Percentiles rank a stretch among this genome's conserved stretches.
Conservation (phyloP, 768 basidiomycete genomes). For the Infundibulicybe gibba region DNA sequence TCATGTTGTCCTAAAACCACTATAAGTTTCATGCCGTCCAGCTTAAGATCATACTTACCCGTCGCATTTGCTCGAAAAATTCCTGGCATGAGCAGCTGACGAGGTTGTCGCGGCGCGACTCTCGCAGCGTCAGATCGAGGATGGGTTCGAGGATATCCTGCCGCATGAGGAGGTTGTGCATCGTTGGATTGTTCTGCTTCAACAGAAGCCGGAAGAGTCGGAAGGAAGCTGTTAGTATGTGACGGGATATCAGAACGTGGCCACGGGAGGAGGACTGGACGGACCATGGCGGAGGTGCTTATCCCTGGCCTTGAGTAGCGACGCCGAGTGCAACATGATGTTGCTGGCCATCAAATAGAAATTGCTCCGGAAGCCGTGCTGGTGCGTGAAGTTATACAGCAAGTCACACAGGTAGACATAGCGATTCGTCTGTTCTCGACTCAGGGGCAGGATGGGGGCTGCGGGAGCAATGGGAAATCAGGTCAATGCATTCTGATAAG, state of each 20-base stretch:
- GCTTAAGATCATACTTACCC: conserved; percentile 43
- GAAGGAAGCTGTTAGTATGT: conserved; percentile 64
- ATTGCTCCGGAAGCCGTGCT: conserved; percentile 91
- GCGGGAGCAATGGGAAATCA: conserved; percentile 5
- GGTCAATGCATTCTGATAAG: neutral
- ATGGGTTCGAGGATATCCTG: conserved; percentile 82
- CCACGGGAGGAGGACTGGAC: conserved; percentile 21
- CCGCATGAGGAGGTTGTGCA: conserved; percentile 75
- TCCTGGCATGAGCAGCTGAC: conserved; percentile 95
- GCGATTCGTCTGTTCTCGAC: conserved; percentile 77
- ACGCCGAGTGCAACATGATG: conserved; percentile 70
- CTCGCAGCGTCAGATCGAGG: conserved; percentile 77
- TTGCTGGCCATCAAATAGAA: conserved; percentile 84
- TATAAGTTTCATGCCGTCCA: neutral
- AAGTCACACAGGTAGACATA: conserved; percentile 90
- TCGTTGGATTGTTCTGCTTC: conserved; percentile 75
- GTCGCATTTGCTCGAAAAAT: conserved; percentile 88
- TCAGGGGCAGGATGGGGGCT: conserved; percentile 54
- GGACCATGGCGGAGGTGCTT: conserved; percentile 91
- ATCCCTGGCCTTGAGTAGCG: conserved; percentile 76
- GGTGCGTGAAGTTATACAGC: conserved; percentile 80
- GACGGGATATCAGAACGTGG: conserved; percentile 8
- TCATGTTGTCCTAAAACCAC: conserved; percentile 72
- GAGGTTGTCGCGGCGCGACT: conserved; percentile 86
- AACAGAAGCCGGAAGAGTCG: conserved; percentile 88